Evolutionary conservation across 345 rosid species (phyloP).

Genomic region (Bretschneidera sinensis): DNA sequence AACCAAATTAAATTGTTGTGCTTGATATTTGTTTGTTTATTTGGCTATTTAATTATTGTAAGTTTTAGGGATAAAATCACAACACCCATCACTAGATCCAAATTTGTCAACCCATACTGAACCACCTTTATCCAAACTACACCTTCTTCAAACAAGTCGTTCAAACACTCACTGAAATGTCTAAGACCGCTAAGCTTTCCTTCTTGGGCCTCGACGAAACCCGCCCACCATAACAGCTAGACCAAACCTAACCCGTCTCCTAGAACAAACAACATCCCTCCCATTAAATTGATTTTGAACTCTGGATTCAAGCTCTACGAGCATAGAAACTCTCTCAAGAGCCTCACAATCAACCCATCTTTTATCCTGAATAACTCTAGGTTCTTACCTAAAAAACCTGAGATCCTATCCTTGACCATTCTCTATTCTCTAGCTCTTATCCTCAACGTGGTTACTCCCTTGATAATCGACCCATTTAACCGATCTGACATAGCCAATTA

Average conservation of each 20-base stretch:
- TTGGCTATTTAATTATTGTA: no score
- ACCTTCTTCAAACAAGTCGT: slow-evolving; percentile 43
- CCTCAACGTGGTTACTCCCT: slow-evolving; percentile 36
- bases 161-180: slow-evolving; percentile 42
- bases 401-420: slow-evolving; percentile 35
- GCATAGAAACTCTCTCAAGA: slow-evolving; percentile 28
- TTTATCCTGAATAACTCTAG: slow-evolving; percentile 15
- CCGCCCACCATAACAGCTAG: no score
- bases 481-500: no score
- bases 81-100: slow-evolving; percentile 1
- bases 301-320: no score
- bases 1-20: no score
- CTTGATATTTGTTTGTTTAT: no score
- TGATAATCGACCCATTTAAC: slow-evolving; percentile 28
- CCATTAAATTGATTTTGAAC: slow-evolving; percentile 14
- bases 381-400: slow-evolving; percentile 30
- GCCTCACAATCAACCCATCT: slow-evolving; percentile 29
- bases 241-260: slow-evolving; percentile 17
- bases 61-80: no score
- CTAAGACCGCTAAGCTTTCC: slow-evolving; percentile 26
- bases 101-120: slow-evolving; percentile 25
- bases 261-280: slow-evolving; percentile 23
- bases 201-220: no score
- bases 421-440: slow-evolving; percentile 35
- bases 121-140: slow-evolving; percentile 41